Percentiles rank a stretch among this genome's conserved stretches.
phyloP scores from a whole-genome alignment of 1,284 basidiomycete species.

The Ustilago shanxiensis region DNA sequence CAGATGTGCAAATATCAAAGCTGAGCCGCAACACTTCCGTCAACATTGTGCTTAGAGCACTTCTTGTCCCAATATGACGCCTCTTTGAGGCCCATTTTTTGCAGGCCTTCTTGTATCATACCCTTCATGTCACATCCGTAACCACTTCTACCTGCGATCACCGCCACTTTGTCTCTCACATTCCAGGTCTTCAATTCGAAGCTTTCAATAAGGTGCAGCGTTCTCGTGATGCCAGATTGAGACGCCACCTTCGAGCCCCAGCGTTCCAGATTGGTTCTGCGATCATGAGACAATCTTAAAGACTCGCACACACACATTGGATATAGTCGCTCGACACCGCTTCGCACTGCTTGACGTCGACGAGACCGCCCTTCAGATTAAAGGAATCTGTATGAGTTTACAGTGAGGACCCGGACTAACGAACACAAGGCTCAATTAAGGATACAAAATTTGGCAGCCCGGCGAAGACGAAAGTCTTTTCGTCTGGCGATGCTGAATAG shows the following conservation, averaged over 20 bases:
- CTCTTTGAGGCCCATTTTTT: not conserved
- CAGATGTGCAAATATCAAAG: not conserved
- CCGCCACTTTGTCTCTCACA: not conserved
- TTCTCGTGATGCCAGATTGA: not conserved
- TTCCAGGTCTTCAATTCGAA: not conserved
- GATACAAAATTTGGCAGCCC: not conserved
- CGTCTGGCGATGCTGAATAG: not conserved
- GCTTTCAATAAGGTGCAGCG: not conserved
- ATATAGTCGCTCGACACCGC: too few relatives aligned
- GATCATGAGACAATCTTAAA: too few relatives aligned
- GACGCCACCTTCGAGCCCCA: not conserved
- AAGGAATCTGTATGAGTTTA: not conserved
- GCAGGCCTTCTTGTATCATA: not conserved
- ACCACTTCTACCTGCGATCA: not conserved
- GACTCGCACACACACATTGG: too few relatives aligned
- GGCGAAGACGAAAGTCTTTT: not conserved
- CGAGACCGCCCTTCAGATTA: too few relatives aligned
- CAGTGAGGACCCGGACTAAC: not conserved
- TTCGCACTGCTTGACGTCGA: too few relatives aligned
- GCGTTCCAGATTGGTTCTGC: not conserved
- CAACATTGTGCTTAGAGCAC: not conserved
- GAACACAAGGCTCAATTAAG: not conserved
- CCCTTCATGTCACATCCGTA: not conserved
- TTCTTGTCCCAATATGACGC: not conserved
- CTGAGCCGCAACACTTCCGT: not conserved